phyloP scores from a whole-genome alignment of 768 basidiomycete species.

The Sutorius australiensis region DNA sequence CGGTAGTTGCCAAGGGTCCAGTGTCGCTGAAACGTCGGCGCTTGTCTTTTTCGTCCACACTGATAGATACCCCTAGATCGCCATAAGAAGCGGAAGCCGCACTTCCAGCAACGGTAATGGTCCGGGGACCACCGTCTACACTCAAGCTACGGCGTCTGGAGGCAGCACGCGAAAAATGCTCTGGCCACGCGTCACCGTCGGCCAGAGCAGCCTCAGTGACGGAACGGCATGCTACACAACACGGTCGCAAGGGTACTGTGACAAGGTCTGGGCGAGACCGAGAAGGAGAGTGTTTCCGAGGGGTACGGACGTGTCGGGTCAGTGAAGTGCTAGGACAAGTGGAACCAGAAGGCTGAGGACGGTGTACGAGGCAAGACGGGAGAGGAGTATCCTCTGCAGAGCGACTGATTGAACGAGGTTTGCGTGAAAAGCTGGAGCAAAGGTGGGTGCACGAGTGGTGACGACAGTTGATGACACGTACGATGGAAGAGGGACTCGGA shows the following conservation, averaged over 20 bases:
- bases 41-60: constrained; percentile 64
- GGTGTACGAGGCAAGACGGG: constrained; percentile 55
- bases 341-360: constrained; percentile 27
- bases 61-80: constrained; percentile 36
- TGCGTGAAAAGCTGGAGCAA: constrained; percentile 40
- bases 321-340: neutral
- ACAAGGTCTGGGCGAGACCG: constrained; percentile 38
- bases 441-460: neutral
- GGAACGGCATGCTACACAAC: constrained; percentile 60
- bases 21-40: constrained; percentile 46
- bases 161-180: constrained; percentile 62
- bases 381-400: constrained; percentile 35
- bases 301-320: constrained; percentile 13
- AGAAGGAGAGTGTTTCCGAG: constrained; percentile 24
- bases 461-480: constrained; percentile 28
- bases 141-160: constrained; percentile 52
- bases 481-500: constrained; percentile 64
- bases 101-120: constrained; percentile 30
- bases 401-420: constrained; percentile 40
- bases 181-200: constrained; percentile 57
- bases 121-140: constrained; percentile 29
- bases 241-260: constrained; percentile 68
- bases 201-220: constrained; percentile 54
- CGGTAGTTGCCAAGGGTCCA: neutral
- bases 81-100: constrained; percentile 25